phyloP scores from a whole-genome alignment of 805 yeast genomes.

The Yamadazyma laniorum region DNA sequence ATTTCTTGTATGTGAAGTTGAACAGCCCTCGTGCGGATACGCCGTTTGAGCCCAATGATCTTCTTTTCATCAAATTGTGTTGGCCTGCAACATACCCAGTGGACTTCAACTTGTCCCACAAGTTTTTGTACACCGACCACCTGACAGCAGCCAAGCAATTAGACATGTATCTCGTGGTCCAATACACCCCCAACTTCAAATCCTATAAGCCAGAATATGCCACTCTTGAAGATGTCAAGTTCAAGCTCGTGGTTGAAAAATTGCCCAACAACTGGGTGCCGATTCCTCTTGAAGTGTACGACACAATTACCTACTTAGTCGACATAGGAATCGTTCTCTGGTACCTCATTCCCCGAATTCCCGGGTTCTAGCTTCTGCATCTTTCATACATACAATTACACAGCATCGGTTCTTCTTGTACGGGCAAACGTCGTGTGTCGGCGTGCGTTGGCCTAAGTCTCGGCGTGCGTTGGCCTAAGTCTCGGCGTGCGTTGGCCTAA shows the following conservation, averaged over 20 bases:
- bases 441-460: too few species aligned
- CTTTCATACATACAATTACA: too few species aligned
- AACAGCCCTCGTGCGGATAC: conserved; percentile 34
- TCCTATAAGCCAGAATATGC: conserved; percentile 15
- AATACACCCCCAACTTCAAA: conserved; percentile 21
- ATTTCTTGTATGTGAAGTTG: conserved; percentile 25
- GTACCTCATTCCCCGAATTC: conserved; percentile 4
- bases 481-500: too few species aligned
- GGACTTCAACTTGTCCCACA: conserved; percentile 22
- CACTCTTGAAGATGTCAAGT: conserved; percentile 12
- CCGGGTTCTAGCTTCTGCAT: conserved; percentile 2
- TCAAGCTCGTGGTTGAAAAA: conserved; percentile 27
- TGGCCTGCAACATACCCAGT: conserved; percentile 38
- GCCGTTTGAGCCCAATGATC: conserved; percentile 24
- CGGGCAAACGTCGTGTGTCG: too few species aligned
- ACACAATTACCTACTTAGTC: conserved; percentile 24
- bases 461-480: too few species aligned
- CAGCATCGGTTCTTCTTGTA: too few species aligned
- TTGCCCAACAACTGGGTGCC: conserved; percentile 28
- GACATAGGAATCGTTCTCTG: conserved; percentile 20
- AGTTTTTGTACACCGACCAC: conserved; percentile 17
- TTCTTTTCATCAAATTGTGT: conserved; percentile 29
- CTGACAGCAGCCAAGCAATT: conserved; percentile 12
- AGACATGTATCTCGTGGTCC: conserved; percentile 25
- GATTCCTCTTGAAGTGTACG: conserved; percentile 33